Evolutionary conservation across 1,284 basidiomycete species (phyloP), one percentile per base, ranked within the genome.

Genomic region (Apiotrichum siamense): DNA sequence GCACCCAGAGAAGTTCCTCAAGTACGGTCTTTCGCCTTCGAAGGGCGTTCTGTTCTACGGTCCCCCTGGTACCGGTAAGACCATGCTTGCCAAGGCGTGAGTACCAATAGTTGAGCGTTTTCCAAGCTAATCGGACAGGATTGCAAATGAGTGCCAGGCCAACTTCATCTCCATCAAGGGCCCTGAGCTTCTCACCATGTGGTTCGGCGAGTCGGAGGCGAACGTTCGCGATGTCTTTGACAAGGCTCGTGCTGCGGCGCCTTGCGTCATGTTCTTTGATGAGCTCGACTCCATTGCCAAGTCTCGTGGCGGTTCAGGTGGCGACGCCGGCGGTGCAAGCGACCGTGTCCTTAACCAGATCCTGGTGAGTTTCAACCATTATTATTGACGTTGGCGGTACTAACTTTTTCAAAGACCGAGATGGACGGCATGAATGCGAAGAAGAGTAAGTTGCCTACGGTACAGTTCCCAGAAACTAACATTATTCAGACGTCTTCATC

Each of bases 241-340:
- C 82, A 97, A 98, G 78, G 94, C 96, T 47, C 89, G 96, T 64
- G 94, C 94, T 21, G 96, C 96, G 5, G 93, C 94, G 9, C 96
- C 96, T 3, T 97, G 94, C 75, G 92, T 98, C 61, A 97, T 98
- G 92, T 98, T 98, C 87, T 98, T 98, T 76, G 94, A 99, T 68
- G 94, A 99, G 77, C 80, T 99, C 69, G 94, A 98, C 73, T 96
- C 94, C 12, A 97, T 98, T 65, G 94, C 94, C 49, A 97, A 97
- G 79, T 83, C 91, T 45, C 89, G 96, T 77, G 94, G 94, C 55
- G 76, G 77, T 25, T 79, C 79, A 18, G 79, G 82, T 3, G 78
- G 81, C 15, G 94, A 97, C 71, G 93, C 78, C 50, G 93, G 93
- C 61, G 96, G 94, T 57, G 93, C 94, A 9, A 86, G 92, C 44